Evolutionary conservation across 2,329 filamentous ascomycete species (phyloP), one percentile per base, ranked within the genome.

Genomic region (Verticillium nubilum): DNA sequence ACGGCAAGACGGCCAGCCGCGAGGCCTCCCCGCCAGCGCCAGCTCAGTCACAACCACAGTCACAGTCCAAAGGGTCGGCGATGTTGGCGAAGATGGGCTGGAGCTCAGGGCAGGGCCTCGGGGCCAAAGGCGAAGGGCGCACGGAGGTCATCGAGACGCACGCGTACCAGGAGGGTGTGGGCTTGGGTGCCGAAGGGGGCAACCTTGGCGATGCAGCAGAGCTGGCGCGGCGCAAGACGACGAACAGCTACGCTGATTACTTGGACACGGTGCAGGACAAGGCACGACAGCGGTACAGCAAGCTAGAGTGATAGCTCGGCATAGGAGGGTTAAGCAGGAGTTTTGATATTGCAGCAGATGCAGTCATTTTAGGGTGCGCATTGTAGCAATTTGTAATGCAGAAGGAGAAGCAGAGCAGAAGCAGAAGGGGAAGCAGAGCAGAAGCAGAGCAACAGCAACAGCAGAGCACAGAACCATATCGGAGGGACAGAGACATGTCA

Each of bases 41-140:
- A 17, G 33, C 66, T 4, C 60, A 68, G 1, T 17, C 59, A 1
- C 58, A 69, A 7, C 71, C 75, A 31, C 73, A 78, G 6, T 69
- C 70, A 56, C 74, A 78, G 61, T 86, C 84, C 35, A 90, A 88
- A 70, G 87, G 87, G 13, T 86, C 86, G 0, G 84, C 85, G 3
- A 79, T 91, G 68, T 76, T 91, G 42, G 84, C 86, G 42, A 91
- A 90, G 76, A 89, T 90, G 84, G 88, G 88, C 27, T 91, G 87
- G 87, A 84, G 76, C 25, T 77, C 80, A 1, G 88, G 88, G 9
- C 78, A 81, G 59, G 87, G 88, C 0, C 76, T 91, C 4, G 88
- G 88, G 2, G 85, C 82, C 0, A 80, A 82, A 53, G 85, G 84
- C 5, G 80, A 80, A 5, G 88, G 88, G 0, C 79, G 84, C 52